phyloP scores from a whole-genome alignment of 305 asterid genomes.

The Plantago coronopus region DNA sequence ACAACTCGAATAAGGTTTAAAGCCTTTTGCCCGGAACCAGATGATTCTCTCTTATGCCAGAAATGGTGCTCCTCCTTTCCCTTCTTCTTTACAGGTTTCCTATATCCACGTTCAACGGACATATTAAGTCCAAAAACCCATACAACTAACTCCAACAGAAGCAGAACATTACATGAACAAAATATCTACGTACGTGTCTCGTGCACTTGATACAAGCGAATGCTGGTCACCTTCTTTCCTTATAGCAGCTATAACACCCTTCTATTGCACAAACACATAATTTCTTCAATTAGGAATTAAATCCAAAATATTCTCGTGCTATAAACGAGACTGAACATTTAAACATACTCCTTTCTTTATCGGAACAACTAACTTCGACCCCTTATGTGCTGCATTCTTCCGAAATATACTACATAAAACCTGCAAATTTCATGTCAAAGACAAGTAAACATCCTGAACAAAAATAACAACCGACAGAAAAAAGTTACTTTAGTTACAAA shows the following conservation, averaged over 20 bases:
- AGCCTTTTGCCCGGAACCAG: slow-evolving; percentile 84
- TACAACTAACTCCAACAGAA: background rate
- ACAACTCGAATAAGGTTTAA: slow-evolving; percentile 59
- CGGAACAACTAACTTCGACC: background rate
- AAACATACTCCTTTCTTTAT: background rate
- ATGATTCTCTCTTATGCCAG: slow-evolving; percentile 76
- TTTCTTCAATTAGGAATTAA: background rate
- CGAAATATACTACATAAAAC: background rate
- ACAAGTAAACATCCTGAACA: background rate
- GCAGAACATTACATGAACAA: background rate
- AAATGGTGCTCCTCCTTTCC: slow-evolving; percentile 77
- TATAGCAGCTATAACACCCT: background rate
- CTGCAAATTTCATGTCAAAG: background rate
- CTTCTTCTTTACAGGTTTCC: slow-evolving; percentile 35
- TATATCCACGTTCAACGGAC: slow-evolving; percentile 24
- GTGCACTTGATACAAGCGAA: background rate
- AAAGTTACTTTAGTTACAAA: no score
- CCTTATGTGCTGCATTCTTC: background rate
- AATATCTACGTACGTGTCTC: background rate
- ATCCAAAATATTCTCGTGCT: background rate
- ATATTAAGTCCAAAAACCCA: background rate
- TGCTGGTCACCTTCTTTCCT: background rate
- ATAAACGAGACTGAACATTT: background rate
- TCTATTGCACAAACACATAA: background rate
- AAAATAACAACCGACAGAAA: no score